Evolutionary conservation across 1,139 yeast genomes (phyloP).

Genomic region (Hansenula lynferdii): DNA sequence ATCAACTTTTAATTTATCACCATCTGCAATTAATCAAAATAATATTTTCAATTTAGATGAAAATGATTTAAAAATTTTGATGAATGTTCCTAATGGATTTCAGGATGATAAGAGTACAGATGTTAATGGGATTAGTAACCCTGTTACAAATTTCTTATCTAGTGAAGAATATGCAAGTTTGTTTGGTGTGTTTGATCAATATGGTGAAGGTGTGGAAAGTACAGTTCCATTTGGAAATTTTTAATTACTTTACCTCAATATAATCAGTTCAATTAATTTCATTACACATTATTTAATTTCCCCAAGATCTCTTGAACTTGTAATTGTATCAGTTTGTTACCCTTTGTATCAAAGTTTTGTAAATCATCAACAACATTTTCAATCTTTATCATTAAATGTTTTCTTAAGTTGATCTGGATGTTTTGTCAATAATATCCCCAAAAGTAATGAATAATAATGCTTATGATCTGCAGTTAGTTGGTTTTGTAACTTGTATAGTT

Average conservation of each 20-base stretch:
- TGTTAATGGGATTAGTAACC: neutral
- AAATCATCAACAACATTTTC: constrained; percentile 6
- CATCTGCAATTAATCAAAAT: constrained; percentile 1
- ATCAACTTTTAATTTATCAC: neutral
- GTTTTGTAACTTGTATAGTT: constrained; percentile 3
- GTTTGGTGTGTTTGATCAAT: constrained; percentile 22
- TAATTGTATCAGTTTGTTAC: constrained; percentile 2
- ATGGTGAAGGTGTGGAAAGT: neutral
- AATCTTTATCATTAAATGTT: constrained; percentile 3
- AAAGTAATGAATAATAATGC: constrained; percentile 9
- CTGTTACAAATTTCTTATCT: constrained; percentile 9
- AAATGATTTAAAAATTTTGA: neutral
- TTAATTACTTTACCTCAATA: no score
- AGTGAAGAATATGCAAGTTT: constrained; percentile 20
- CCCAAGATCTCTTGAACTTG: constrained; percentile 7
- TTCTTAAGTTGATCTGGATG: neutral
- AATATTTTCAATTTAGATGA: neutral
- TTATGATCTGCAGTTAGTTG: constrained; percentile 1
- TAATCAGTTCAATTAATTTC: no score
- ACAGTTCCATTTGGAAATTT: neutral
- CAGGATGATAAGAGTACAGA: constrained; percentile 2
- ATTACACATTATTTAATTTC: neutral
- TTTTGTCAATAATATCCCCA: constrained; percentile 4
- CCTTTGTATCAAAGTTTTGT: constrained; percentile 8
- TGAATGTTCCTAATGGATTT: neutral